These are phyloP conservation scores for Amauroascus niger DNA, from an alignment of 2,329 filamentous ascomycete genomes.

Conservation along the genomic window DNA sequence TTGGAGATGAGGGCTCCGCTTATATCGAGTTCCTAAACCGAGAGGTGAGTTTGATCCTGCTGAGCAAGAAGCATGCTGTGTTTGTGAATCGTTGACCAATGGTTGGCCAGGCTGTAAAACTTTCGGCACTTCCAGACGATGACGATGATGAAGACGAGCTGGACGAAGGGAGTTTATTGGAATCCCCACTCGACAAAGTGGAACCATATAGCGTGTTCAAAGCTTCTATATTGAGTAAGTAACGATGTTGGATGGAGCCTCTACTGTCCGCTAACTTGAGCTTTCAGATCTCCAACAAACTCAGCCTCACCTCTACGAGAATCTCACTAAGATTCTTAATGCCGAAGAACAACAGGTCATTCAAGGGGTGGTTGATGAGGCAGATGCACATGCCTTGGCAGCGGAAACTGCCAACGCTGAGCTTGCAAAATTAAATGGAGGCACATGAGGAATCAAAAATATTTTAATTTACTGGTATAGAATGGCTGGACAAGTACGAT, in stretches of 20 bases:
- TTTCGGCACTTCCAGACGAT: conserved; percentile 61
- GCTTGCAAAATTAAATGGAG: conserved; percentile 21
- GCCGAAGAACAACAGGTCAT: conserved; percentile 73
- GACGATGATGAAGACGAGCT: conserved; percentile 82
- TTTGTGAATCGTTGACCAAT: conserved; percentile 6
- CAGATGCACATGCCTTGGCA: conserved; percentile 46
- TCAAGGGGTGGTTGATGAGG: conserved; percentile 65
- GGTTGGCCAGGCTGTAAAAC: conserved; percentile 61
- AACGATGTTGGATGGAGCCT: background rate
- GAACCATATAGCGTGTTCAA: conserved; percentile 91
- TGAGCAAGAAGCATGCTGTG: background rate
- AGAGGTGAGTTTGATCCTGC: conserved; percentile 49
- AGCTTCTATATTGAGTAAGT: conserved; percentile 69
- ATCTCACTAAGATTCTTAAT: conserved; percentile 66
- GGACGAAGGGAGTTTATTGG: conserved; percentile 83
- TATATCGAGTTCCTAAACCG: conserved; percentile 95
- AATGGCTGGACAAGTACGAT: conserved; percentile 5
- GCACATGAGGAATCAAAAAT: conserved; percentile 10
- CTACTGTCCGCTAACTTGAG: background rate
- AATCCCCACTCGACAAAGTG: conserved; percentile 88
- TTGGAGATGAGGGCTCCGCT: conserved; percentile 81
- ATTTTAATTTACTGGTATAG: conserved; percentile 3
- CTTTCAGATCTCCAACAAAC: conserved; percentile 70
- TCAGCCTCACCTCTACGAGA: conserved; percentile 79
- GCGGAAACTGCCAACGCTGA: conserved; percentile 28